phyloP scores from a whole-genome alignment of 495 filamentous ascomycete genomes.

The Bryoglossum gracile region DNA sequence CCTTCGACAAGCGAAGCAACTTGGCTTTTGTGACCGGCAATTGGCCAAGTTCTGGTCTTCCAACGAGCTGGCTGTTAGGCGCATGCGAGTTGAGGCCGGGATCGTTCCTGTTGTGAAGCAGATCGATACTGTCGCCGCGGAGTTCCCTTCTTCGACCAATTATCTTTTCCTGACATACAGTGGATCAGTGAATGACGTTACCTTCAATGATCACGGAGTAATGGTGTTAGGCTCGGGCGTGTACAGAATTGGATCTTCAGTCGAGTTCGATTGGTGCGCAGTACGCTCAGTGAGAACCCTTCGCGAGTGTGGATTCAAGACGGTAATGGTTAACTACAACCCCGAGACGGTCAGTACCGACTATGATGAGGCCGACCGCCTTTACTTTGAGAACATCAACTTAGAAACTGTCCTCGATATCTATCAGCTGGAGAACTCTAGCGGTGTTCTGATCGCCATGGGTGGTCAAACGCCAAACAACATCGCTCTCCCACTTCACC shows the following conservation, averaged over 20 bases:
- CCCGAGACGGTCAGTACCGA: conserved; percentile 94
- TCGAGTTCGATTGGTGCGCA: conserved; percentile 99
- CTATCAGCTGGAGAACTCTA: conserved; percentile 80
- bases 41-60: conserved; percentile 90
- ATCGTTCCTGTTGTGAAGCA: conserved; percentile 91
- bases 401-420: conserved; percentile 93
- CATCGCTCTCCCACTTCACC: conserved; percentile 83
- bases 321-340: conserved; percentile 97
- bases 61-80: conserved; percentile 82
- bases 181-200: conserved; percentile 76
- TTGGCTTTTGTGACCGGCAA: conserved; percentile 91
- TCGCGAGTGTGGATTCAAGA: conserved; percentile 81
- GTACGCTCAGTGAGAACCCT: conserved; percentile 92
- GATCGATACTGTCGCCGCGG: conserved; percentile 96
- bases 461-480: conserved; percentile 98
- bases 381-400: conserved; percentile 98
- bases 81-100: conserved; percentile 71
- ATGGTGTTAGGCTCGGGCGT: conserved; percentile 98
- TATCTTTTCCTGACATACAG: conserved; percentile 98
- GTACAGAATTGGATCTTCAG: conserved; percentile 94
- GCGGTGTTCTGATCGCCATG: conserved; percentile 95
- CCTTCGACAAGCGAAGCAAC: conserved; percentile 77
- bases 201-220: conserved; percentile 77
- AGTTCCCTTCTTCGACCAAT: conserved; percentile 93
- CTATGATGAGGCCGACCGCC: conserved; percentile 89